A percentile compares a stretch with the other conserved stretches of the same genome.
These are phyloP conservation scores for Microdochium trichocladiopsis DNA, from an alignment of 2,329 filamentous ascomycete species.

Conservation along the genomic window DNA sequence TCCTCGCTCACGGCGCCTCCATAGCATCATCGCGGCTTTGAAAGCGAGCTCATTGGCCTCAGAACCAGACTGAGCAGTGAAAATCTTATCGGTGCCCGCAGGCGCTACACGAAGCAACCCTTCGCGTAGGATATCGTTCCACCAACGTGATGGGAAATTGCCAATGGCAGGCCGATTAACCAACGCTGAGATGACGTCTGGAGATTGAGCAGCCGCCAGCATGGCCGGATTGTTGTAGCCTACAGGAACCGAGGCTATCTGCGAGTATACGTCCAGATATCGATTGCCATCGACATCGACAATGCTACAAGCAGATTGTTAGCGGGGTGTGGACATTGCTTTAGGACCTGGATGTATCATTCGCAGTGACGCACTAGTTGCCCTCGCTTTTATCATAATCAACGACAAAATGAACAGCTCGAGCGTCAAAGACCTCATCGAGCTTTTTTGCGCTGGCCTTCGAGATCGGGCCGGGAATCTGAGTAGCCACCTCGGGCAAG, in stretches of 20 bases:
- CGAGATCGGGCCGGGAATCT: conserved; percentile 31
- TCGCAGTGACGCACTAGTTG: conserved; percentile 31
- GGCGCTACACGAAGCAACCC: conserved; percentile 69
- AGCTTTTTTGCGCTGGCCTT: conserved; percentile 32
- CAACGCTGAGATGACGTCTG: conserved; percentile 65
- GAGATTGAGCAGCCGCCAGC: conserved; percentile 55
- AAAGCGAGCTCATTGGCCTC: conserved; percentile 82
- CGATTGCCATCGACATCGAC: conserved; percentile 42
- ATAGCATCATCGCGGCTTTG: conserved; percentile 83
- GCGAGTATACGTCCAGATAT: conserved; percentile 26
- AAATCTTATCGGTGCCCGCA: conserved; percentile 70
- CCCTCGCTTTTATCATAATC: conserved; percentile 44
- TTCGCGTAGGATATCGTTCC: conserved; percentile 63
- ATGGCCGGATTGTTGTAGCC: conserved; percentile 75
- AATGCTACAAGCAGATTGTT: conserved; percentile 19
- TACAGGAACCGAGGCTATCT: conserved; percentile 78
- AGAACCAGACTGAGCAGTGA: conserved; percentile 72
- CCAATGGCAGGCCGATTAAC: conserved; percentile 76
- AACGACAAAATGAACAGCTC: conserved; percentile 44
- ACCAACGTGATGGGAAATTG: conserved; percentile 73
- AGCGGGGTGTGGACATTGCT: too few species aligned
- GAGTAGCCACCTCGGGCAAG: conserved; percentile 13
- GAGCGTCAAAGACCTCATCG: conserved; percentile 41
- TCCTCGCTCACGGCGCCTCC: conserved; percentile 64
- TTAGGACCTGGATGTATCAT: neutral